phyloP scores from a whole-genome alignment of 129 eudicot species.

The Logfia minima region DNA sequence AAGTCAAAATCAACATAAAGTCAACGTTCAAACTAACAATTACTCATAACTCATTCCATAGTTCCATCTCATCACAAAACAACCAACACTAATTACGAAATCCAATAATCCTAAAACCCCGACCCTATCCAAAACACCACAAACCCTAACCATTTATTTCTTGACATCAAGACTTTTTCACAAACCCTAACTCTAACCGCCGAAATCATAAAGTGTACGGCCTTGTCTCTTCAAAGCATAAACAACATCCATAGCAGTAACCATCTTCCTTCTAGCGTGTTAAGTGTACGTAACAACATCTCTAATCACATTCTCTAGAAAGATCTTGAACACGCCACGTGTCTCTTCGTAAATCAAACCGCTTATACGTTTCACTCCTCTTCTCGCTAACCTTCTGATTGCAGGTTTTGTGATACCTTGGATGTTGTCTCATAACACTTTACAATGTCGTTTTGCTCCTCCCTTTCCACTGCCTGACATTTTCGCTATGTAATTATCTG shows the following conservation, averaged over 20 bases:
- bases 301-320: constrained; percentile 35
- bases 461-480: constrained; percentile 54
- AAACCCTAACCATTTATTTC: constrained; percentile 30
- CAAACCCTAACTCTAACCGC: constrained; percentile 31
- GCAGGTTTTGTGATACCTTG: constrained; percentile 39
- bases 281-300: constrained; percentile 33
- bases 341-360: constrained; percentile 37
- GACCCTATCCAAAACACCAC: background rate
- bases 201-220: constrained; percentile 27
- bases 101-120: background rate
- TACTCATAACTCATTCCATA: background rate
- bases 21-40: background rate
- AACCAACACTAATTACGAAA: background rate
- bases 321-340: constrained; percentile 37
- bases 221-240: constrained; percentile 42
- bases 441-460: constrained; percentile 53
- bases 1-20: background rate
- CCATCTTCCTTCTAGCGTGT: constrained; percentile 38
- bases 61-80: background rate
- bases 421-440: constrained; percentile 47
- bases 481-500: background rate
- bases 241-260: constrained; percentile 40
- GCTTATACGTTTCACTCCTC: constrained; percentile 38
- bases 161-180: constrained; percentile 36
- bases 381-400: constrained; percentile 27